These are phyloP conservation scores for Bryum argenteum DNA, from an alignment of 225 moss, liverwort and hornwort species.

Conservation along the genomic window DNA sequence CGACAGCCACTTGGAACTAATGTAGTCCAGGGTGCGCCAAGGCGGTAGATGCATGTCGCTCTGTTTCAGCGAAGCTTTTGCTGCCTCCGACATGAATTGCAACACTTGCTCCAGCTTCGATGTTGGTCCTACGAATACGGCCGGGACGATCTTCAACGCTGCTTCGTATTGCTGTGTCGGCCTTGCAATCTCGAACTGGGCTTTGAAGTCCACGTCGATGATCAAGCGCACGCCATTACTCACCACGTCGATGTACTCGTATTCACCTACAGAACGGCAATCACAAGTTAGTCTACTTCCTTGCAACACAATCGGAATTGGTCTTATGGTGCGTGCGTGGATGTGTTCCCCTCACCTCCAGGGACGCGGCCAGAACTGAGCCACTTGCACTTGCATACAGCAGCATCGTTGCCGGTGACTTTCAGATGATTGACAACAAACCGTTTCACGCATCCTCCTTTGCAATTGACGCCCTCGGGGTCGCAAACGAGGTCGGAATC, in stretches of 20 bases:
- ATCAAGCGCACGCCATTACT: slow-evolving; percentile 60
- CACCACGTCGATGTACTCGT: slow-evolving; percentile 80
- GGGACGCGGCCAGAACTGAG: slow-evolving; percentile 71
- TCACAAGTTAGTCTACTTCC: too few relatives aligned
- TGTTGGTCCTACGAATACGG: slow-evolving; percentile 66
- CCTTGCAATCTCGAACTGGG: slow-evolving; percentile 87
- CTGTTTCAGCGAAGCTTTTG: slow-evolving; percentile 70
- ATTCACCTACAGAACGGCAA: slow-evolving; percentile 54
- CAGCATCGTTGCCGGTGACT: slow-evolving; percentile 63
- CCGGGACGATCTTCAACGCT: slow-evolving; percentile 64
- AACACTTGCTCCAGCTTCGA: slow-evolving; percentile 68
- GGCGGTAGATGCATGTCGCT: slow-evolving; percentile 89
- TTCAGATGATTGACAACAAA: slow-evolving; percentile 66
- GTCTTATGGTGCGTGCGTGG: not conserved
- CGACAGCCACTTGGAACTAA: slow-evolving; percentile 86
- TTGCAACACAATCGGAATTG: not conserved
- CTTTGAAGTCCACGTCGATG: slow-evolving; percentile 79
- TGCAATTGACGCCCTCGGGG: slow-evolving; percentile 63
- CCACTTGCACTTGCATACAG: slow-evolving; percentile 83
- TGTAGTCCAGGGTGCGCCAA: slow-evolving; percentile 89
- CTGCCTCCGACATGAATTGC: slow-evolving; percentile 88
- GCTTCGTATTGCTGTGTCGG: slow-evolving; percentile 68
- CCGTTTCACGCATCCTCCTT: slow-evolving; percentile 83
- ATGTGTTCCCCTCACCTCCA: slow-evolving; percentile 64
- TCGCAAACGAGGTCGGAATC: slow-evolving; percentile 75